These are phyloP conservation scores for Botrytis galanthina DNA, from an alignment of 2,329 filamentous ascomycete species.

Conservation along the genomic window DNA sequence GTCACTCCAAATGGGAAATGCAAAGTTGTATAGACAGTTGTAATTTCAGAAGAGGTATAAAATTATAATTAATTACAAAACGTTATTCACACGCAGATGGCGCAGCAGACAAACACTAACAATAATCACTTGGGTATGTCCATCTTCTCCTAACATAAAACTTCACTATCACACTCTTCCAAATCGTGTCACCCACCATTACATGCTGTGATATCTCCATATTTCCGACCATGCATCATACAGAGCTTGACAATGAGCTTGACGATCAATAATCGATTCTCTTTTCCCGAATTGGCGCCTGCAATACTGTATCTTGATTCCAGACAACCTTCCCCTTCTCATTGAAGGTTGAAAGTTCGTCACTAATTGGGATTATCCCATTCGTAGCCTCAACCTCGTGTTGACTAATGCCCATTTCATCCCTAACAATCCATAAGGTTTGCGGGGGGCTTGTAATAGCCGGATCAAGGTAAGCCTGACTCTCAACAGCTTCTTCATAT, in stretches of 20 bases:
- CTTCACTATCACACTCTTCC: not conserved
- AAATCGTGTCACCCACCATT: too few species aligned
- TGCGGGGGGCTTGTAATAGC: slow-evolving; percentile 60
- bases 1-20: slow-evolving; percentile 23
- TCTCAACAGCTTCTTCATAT: slow-evolving; percentile 61
- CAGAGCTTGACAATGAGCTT: too few species aligned
- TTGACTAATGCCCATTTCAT: slow-evolving; percentile 68
- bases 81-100: not conserved
- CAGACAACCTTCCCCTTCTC: slow-evolving; percentile 65
- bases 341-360: slow-evolving; percentile 68
- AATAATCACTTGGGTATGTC: not conserved
- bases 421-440: slow-evolving; percentile 77
- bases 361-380: slow-evolving; percentile 73
- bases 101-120: not conserved
- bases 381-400: slow-evolving; percentile 72
- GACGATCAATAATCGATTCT: slow-evolving; percentile 31
- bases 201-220: not conserved
- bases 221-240: not conserved
- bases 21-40: not conserved
- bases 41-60: not conserved
- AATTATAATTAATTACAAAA: slow-evolving; percentile 14
- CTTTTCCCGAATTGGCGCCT: slow-evolving; percentile 34
- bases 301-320: slow-evolving; percentile 44
- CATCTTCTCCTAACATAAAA: not conserved
- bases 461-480: slow-evolving; percentile 71